Evolutionary conservation across 139 green algal genomes (phyloP), one percentile per base, ranked within the genome.

Genomic region (Coelastrella sp.): DNA sequence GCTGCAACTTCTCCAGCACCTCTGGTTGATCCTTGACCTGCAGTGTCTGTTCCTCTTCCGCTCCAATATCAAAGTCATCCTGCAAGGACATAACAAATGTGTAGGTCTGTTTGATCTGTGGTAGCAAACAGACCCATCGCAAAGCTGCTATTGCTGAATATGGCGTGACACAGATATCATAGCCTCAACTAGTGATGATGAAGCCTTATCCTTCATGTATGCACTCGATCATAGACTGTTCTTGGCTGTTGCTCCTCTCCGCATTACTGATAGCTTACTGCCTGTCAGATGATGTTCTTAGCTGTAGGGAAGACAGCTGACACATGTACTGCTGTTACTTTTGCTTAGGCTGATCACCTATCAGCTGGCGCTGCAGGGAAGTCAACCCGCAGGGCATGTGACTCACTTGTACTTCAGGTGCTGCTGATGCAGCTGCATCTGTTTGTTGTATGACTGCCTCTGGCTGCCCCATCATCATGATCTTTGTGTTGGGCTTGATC

Each of bases 41-140:
- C 64, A 93, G 30, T 19, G 73, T 62, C 27, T 80, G 50, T 25
- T 92, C 81, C 4, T 91, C 89, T 25, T 87, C 90, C 32, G 91
- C 77, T 3, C 88, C 67, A 23, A 96, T 89, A 84, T 96, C 93
- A 85, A 96, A 96, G 74, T 98, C 96, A 67, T 98, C 96, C 88
- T 96, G 89, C 62, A 45, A 32, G 1, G 3, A 67, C 0, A 41
- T 2, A 64, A 21, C 53, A n/a, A 27, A 19, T 32, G 19, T 32
- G 53, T 27, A n/a, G 0, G 1, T 23, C 11, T 13, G 15, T 0
- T 2, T 1, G 11, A 57, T 23, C 45, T 57, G 45, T 13, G 15
- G 11, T 0, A 23, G 15, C 45, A 67, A 1, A 4, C 59, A 67
- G 17, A 67, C 0, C 23, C 19, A 15, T 27, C 59, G 21, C 27